Conservation (phyloP, 805 yeast species). For the Kuraishia hungarica region DNA sequence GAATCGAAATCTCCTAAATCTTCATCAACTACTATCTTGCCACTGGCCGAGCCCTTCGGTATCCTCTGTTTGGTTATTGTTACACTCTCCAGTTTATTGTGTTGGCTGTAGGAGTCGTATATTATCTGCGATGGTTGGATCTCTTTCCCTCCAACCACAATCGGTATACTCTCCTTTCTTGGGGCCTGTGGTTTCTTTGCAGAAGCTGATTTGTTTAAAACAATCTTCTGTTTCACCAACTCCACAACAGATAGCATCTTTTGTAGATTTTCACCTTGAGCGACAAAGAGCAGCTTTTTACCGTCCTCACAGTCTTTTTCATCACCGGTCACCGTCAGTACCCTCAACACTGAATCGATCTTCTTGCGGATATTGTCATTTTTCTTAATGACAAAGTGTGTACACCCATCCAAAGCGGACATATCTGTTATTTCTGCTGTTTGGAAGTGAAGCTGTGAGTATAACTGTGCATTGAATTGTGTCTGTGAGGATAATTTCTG, state of each 20-base stretch:
- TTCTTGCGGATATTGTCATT: conserved; percentile 15
- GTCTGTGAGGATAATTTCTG: not conserved
- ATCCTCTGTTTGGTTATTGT: not conserved
- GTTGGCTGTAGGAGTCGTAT: conserved; percentile 4
- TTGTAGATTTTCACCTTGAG: conserved; percentile 14
- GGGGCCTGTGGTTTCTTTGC: not conserved
- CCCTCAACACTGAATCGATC: conserved; percentile 10
- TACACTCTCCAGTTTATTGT: conserved; percentile 2
- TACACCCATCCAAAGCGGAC: not conserved
- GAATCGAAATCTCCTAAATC: not conserved
- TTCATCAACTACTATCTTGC: not conserved
- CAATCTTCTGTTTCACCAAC: conserved; percentile 19
- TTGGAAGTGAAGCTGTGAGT: not conserved
- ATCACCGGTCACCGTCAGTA: not conserved
- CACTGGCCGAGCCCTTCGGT: not conserved
- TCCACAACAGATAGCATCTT: conserved; percentile 20
- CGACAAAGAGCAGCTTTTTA: not conserved
- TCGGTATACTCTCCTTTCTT: not conserved
- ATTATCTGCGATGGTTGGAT: not conserved
- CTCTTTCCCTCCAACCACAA: not conserved
- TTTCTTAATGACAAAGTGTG: conserved; percentile 9
- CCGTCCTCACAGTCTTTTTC: not conserved
- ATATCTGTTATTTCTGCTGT: not conserved
- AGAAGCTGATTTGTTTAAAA: no score
- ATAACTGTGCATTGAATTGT: not conserved